Base-by-base conservation (phyloP, 306 rosid species). In the Begonia masoniana region DNA sequence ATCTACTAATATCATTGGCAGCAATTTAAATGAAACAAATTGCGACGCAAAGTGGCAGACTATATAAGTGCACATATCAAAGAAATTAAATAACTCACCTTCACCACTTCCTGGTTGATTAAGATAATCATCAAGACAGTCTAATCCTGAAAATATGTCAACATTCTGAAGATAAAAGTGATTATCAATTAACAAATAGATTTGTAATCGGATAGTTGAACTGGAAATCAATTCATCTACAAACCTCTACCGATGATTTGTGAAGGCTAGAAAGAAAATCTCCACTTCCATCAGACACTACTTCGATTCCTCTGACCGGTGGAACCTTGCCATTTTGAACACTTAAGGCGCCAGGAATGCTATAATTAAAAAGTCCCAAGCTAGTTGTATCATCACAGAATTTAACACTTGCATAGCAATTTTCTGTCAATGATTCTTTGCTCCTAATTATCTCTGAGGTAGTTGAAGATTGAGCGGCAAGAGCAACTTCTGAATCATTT, bases 121-220 rank as follows among this genome's bases (percentile, higher is more conserved):
- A 61, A 62, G 66, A 68, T 68, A 53, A 68, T 68, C 82, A 64
- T 70, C 88, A 59, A 83, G 77, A 51, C 47, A 74, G 60, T 82
- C 87, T 68, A 80, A 66, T 54, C 68, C 91, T 13, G 70, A 72
- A 56, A 71, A 77, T 54, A 85, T 62, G 65, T 81, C 81, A 12
- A 67, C 76, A 65, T 62, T 69, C 97, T 89, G 75, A 66, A 62
- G 43, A 64, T 31, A 43, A 51, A 35, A 50, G 10, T 15, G 39
- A 16, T 50, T 19, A 47, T 39, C 50, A 52, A 71, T 53, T 45
- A 21, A 69, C 56, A 41, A 21, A 15, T 23, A 49, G 26, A 14
- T 12, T 15, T 15, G 11, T 15, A 57, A 64, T 58, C 58, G 2
- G 11, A n/a, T 42, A 41, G 24, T 36, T 57, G 21, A 2, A 0